A percentile compares a stretch with the other conserved stretches of the same genome.
Conservation (phyloP, 2,329 filamentous ascomycete genomes). For the Cladophialophora psammophila region DNA sequence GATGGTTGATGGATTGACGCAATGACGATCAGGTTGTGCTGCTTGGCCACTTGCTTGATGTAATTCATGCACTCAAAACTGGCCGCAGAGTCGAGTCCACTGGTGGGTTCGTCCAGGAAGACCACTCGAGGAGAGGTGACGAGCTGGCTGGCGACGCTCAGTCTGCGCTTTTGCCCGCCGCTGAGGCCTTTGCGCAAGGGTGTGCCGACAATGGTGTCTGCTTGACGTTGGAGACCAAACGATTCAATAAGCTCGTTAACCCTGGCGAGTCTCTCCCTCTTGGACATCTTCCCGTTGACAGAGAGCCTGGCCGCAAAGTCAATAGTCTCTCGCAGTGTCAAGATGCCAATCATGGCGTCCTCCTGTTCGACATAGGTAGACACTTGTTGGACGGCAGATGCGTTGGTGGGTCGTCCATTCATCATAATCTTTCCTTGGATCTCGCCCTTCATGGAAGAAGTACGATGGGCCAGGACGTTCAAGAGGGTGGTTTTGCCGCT, state of each 20-base stretch:
- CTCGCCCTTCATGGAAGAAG: constrained; percentile 60
- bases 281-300: constrained; percentile 60
- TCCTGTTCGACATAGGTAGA: constrained; percentile 87
- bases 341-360: constrained; percentile 79
- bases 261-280: constrained; percentile 66
- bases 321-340: constrained; percentile 82
- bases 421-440: constrained; percentile 64
- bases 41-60: constrained; percentile 69
- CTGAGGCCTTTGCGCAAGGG: constrained; percentile 83
- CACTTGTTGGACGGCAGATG: constrained; percentile 67
- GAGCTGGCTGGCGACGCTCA: constrained; percentile 80
- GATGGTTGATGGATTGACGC: constrained; percentile 88
- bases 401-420: constrained; percentile 66
- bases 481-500: constrained; percentile 84
- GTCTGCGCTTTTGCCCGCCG: constrained; percentile 82
- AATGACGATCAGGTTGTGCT: constrained; percentile 72
- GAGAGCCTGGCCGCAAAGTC: constrained; percentile 76
- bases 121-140: constrained; percentile 82
- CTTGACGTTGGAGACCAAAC: constrained; percentile 75
- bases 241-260: constrained; percentile 72
- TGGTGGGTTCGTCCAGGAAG: constrained; percentile 85
- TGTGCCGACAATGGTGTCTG: constrained; percentile 77
- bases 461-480: constrained; percentile 75
- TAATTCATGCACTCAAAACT: constrained; percentile 79
- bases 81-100: constrained; percentile 79